A percentile compares a stretch with the other conserved stretches of the same genome.
These are phyloP conservation scores for Colletotrichum sansevieriae DNA, from an alignment of 2,329 filamentous ascomycete genomes.

Conservation along the genomic window DNA sequence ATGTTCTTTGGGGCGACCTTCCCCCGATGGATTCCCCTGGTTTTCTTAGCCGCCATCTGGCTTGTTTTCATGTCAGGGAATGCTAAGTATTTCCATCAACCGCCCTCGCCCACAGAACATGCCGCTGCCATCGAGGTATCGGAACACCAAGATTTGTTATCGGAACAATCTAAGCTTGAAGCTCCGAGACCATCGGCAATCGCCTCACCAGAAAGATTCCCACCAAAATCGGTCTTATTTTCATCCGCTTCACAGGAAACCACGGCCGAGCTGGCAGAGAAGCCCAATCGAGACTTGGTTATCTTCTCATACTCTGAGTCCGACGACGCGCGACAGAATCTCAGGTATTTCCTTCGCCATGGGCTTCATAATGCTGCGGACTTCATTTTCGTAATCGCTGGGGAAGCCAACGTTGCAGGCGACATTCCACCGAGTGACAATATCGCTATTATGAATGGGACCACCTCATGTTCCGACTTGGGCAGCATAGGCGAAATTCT, in stretches of 20 bases:
- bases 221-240: too few relatives aligned
- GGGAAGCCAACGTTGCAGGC: slow-evolving; percentile 45
- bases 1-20: neutral
- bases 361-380: slow-evolving; percentile 53
- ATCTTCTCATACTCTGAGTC: neutral
- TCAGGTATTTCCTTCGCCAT: slow-evolving; percentile 52
- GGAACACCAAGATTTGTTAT: too few relatives aligned
- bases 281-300: neutral
- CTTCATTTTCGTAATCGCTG: slow-evolving; percentile 56
- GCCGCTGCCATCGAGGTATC: neutral
- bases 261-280: neutral
- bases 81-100: neutral
- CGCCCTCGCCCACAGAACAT: neutral
- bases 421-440: slow-evolving; percentile 45
- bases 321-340: slow-evolving; percentile 43
- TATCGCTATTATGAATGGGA: neutral
- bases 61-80: neutral
- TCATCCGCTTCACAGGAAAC: too few relatives aligned
- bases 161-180: too few relatives aligned
- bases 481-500: slow-evolving; percentile 5
- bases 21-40: neutral
- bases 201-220: too few relatives aligned
- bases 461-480: neutral
- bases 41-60: neutral
- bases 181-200: too few relatives aligned